These are phyloP conservation scores for Fraxinus pennsylvanica DNA, from an alignment of 257 asterid species.

Conservation along the genomic window DNA sequence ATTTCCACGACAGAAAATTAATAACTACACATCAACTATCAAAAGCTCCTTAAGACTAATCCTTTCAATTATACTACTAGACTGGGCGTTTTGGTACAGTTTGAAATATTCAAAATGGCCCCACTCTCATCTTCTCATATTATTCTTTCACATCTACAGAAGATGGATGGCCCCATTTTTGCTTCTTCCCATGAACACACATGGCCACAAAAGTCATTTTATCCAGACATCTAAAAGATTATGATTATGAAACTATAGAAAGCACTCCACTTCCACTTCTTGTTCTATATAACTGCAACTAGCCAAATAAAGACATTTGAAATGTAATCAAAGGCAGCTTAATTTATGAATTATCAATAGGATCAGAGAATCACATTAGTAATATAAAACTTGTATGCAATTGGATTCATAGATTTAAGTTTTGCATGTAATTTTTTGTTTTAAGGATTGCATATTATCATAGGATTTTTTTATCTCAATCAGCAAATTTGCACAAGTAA, in stretches of 20 bases:
- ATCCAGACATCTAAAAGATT: background rate
- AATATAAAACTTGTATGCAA: background rate
- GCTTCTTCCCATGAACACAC: background rate
- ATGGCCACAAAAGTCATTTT: background rate
- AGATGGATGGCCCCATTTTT: background rate
- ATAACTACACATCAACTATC: background rate
- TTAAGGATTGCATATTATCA: background rate
- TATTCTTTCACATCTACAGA: background rate
- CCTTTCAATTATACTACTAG: background rate
- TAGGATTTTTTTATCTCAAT: background rate
- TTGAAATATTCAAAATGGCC: background rate
- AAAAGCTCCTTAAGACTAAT: background rate
- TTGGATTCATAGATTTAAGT: background rate
- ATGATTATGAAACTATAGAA: background rate
- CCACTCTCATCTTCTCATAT: background rate
- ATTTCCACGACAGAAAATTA: background rate
- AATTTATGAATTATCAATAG: background rate
- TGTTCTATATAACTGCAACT: background rate
- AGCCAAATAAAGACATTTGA: background rate
- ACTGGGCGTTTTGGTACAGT: background rate
- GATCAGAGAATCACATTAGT: background rate
- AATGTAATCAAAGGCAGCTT: background rate
- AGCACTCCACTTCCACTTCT: background rate
- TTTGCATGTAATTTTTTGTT: background rate
- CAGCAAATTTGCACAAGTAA: background rate